Evolutionary conservation across 345 rosid species (phyloP).

Genomic region (Camelina sativa): DNA sequence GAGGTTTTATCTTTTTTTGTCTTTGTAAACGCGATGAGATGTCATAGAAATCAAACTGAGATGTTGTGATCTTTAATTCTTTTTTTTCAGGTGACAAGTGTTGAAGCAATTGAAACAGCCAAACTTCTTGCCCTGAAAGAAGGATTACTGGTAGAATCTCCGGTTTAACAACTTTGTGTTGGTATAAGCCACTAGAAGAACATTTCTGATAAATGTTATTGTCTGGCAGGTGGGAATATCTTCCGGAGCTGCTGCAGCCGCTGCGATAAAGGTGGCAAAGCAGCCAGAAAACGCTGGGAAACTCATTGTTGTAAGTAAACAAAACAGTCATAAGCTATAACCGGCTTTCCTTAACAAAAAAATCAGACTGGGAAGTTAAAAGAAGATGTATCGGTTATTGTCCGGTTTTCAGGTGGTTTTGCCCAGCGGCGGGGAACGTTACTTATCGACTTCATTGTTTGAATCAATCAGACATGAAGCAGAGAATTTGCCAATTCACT

Average conservation of each 20-base stretch:
- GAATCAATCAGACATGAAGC: constrained; percentile 60
- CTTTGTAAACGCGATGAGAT: neutral
- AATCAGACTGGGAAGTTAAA: neutral
- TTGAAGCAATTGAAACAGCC: constrained; percentile 61
- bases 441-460: constrained; percentile 62
- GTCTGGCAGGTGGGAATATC: constrained; percentile 66
- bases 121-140: constrained; percentile 60
- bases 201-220: neutral
- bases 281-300: constrained; percentile 71
- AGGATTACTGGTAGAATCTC: constrained; percentile 58
- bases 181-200: constrained; percentile 2
- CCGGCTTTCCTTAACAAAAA: constrained; percentile 1
- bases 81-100: constrained; percentile 50
- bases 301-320: constrained; percentile 63
- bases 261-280: constrained; percentile 65
- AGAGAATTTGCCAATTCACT: constrained; percentile 54
- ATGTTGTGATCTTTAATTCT: neutral
- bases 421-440: constrained; percentile 83
- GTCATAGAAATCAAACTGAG: constrained; percentile 13
- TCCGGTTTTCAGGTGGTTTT: constrained; percentile 50
- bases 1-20: neutral
- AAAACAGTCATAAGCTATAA: constrained; percentile 5
- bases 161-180: neutral
- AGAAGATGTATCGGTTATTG: neutral
- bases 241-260: constrained; percentile 74